A percentile compares a stretch with the other conserved stretches of the same genome.
Conservation (phyloP, 2,329 filamentous ascomycete genomes). For the Tolypocladium pustulatum region DNA sequence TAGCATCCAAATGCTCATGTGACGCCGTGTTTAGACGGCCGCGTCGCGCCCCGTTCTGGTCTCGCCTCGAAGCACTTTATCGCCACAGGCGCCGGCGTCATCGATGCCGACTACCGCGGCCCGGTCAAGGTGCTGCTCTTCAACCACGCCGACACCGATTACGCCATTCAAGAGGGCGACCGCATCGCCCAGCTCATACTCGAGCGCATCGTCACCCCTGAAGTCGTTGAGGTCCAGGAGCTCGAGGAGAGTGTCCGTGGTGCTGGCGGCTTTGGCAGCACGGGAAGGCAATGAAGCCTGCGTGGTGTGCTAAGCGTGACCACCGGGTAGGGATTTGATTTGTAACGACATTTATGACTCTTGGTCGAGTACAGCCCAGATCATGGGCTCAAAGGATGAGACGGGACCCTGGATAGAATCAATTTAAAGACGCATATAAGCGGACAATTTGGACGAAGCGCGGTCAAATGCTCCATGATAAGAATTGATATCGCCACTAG, state of each 20-base stretch:
- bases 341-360: not conserved
- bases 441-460: not conserved
- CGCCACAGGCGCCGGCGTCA: slow-evolving; percentile 90
- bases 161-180: slow-evolving; percentile 73
- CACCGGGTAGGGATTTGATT: not conserved
- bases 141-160: slow-evolving; percentile 79
- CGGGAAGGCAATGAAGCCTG: slow-evolving; percentile 36
- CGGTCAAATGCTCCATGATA: not conserved
- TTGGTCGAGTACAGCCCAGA: not conserved
- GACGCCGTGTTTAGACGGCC: slow-evolving; percentile 55
- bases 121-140: slow-evolving; percentile 92
- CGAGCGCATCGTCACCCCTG: slow-evolving; percentile 89
- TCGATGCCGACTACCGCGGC: slow-evolving; percentile 94
- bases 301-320: not conserved
- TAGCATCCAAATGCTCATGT: not conserved
- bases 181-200: slow-evolving; percentile 88
- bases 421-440: too few relatives aligned
- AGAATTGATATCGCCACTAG: not conserved
- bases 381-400: not conserved
- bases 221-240: slow-evolving; percentile 79
- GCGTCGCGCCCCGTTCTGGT: slow-evolving; percentile 82
- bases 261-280: slow-evolving; percentile 85
- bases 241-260: slow-evolving; percentile 86
- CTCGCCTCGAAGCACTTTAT: slow-evolving; percentile 92
- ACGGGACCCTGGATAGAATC: not conserved